Evolutionary conservation across 2,329 filamentous ascomycete species (phyloP).

Genomic region (Clarireedia homoeocarpa): DNA sequence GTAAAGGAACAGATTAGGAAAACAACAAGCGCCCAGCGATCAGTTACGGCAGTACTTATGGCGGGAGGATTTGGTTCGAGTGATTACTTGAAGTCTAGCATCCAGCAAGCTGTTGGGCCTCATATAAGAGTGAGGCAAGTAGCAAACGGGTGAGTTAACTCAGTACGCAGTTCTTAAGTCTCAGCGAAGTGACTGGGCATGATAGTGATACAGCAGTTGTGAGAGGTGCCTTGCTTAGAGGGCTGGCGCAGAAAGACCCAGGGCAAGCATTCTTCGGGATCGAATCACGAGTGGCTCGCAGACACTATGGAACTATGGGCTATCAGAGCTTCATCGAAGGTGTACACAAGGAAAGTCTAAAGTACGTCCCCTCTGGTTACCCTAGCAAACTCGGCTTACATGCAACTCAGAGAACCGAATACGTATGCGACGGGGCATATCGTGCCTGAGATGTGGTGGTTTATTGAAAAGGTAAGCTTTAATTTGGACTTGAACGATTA

Average conservation of each 20-base stretch:
- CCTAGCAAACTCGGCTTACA: background rate
- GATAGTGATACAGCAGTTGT: background rate
- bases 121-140: background rate
- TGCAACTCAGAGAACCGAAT: background rate
- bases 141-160: background rate
- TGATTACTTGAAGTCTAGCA: background rate
- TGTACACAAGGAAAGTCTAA: background rate
- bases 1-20: background rate
- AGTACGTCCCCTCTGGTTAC: background rate
- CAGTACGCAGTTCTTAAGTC: background rate
- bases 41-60: background rate
- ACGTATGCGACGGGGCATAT: background rate
- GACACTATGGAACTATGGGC: background rate
- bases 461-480: background rate
- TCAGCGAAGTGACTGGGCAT: too few species aligned
- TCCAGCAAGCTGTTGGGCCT: background rate
- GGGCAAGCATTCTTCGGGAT: background rate
- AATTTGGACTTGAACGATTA: background rate
- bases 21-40: background rate
- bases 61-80: slow-evolving; percentile 1
- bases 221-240: background rate
- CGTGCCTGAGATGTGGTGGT: background rate
- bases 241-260: background rate
- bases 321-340: background rate
- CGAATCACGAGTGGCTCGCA: background rate